Conservation (phyloP, 208 protist species). For the Acanthamoeba culbertsoni region DNA sequence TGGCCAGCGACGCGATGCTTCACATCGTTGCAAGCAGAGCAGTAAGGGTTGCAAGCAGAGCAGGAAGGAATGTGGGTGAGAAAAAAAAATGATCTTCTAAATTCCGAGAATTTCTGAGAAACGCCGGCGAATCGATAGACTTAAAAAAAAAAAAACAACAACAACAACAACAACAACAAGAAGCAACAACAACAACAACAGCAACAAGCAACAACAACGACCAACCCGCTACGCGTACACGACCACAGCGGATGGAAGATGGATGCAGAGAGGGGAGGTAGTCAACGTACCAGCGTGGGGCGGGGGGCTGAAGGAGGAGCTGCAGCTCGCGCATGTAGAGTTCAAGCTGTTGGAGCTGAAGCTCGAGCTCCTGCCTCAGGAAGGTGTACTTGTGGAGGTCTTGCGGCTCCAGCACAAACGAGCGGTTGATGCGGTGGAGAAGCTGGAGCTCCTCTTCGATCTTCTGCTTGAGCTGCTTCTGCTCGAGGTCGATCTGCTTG, state of each 20-base stretch:
- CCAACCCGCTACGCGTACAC: too few species aligned
- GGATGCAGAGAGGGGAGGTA: neutral
- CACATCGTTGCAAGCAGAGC: neutral
- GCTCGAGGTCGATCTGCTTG: slow-evolving; percentile 38
- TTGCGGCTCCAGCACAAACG: neutral
- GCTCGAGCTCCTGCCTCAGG: slow-evolving; percentile 42
- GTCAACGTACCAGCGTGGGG: neutral
- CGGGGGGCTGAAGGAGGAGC: slow-evolving; percentile 36
- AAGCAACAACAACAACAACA: too few species aligned
- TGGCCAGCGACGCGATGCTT: slow-evolving; percentile 42
- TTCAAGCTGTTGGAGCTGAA: slow-evolving; percentile 23
- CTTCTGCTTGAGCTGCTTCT: slow-evolving; percentile 51
- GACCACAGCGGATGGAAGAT: too few species aligned
- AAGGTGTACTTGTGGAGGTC: slow-evolving; percentile 50
- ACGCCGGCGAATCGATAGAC: too few species aligned
- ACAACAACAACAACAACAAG: too few species aligned
- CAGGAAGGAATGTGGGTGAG: too few species aligned
- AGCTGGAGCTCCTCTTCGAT: slow-evolving; percentile 9
- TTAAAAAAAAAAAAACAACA: too few species aligned
- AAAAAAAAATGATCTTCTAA: too few species aligned
- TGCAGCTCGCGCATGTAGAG: slow-evolving; percentile 31
- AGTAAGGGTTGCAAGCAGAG: neutral
- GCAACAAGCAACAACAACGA: too few species aligned
- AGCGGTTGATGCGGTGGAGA: slow-evolving; percentile 40
- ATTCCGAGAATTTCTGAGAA: too few species aligned